Base-by-base conservation (phyloP, 768 basidiomycete species). In the Tylopilus balloui region DNA sequence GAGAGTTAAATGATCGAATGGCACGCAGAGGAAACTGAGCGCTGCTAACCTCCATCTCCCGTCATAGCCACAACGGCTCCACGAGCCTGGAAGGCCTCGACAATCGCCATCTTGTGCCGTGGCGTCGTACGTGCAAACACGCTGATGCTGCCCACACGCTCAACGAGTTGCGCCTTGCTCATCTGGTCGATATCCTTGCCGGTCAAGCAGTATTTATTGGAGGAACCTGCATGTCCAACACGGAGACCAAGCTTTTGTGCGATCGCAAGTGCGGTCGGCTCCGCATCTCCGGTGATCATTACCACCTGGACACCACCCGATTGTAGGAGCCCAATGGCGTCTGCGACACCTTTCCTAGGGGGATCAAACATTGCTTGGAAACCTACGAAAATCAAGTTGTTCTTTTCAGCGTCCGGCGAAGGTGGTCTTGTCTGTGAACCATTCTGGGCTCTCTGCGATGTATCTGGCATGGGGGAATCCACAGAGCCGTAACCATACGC, bases 261-360 rank as follows among this genome's bases (percentile, higher is more conserved):
- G 49, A 96, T 95, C 42, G 88, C 82, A 28, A 94, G 61, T 3
- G 95, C 94, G 1, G 94, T 98, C 47, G 84, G 77, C 67, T 93
- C 91, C 29, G 92, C 85, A 60, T 98, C 94, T 4, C 94, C 94
- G 0, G 95, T 97, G 63, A 97, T 96, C 94, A 98, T 97, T 37
- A 97, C 86, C n/a, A 97, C 84, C 60, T 94, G 92, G 42, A 98
- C 87, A 5, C 93, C 92, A 21, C 88, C 93, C 23, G 74, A 70
- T 61, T 93, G 89, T 29, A 97, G 73, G 24, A 88, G 71, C 32
- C 75, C 77, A 54, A 98, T 86, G 17, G 95, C 85, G 58, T 92
- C 89, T 4, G 88, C 85, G n/a, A 97, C 92, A 24, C 93, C 95
- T 58, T 86, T 86, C 39, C 94, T 77, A 1, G 95, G 95, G 7